Evolutionary conservation across 805 yeast genomes (phyloP).

Genomic region (Cyberlindnera veronae): DNA sequence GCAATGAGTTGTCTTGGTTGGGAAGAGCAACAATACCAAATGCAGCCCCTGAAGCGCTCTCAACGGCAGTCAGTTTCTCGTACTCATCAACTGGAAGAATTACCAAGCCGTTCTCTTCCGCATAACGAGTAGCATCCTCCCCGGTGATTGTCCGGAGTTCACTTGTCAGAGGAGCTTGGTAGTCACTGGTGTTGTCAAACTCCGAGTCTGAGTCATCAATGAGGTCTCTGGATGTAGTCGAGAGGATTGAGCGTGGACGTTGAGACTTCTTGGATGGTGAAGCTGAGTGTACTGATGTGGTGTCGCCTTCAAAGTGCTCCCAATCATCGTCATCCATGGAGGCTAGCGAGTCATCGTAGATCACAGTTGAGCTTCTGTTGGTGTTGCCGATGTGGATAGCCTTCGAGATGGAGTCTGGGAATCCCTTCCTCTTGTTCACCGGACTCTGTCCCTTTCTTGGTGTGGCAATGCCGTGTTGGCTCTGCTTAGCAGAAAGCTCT

Average conservation of each 20-base stretch:
- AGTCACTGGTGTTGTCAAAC: constrained; percentile 21
- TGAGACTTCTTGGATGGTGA: constrained; percentile 16
- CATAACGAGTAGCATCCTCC: constrained; percentile 30
- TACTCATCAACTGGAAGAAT: constrained; percentile 26
- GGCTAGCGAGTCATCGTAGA: constrained; percentile 23
- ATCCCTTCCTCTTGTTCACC: constrained; percentile 12
- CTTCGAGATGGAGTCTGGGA: constrained; percentile 16
- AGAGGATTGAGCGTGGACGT: constrained; percentile 18
- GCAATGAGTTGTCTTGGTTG: too few species aligned
- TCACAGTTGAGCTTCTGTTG: constrained; percentile 24
- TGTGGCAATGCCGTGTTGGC: constrained; percentile 2
- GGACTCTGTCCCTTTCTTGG: constrained; percentile 18
- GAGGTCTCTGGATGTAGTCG: constrained; percentile 12
- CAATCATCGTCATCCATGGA: constrained; percentile 23
- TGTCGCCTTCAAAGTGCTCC: constrained; percentile 29
- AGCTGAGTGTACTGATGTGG: constrained; percentile 15
- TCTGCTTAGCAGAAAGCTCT: constrained; percentile 20
- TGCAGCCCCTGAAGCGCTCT: constrained; percentile 20
- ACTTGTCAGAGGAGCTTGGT: constrained; percentile 22
- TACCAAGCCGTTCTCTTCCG: constrained; percentile 28
- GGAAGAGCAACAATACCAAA: constrained; percentile 10
- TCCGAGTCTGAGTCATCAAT: constrained; percentile 27
- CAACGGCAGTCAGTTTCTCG: constrained; percentile 10
- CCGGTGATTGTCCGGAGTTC: constrained; percentile 21
- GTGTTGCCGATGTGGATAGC: constrained; percentile 21